Conservation (phyloP, 371 early-diverging fungal species). For the Blakeslea trispora region DNA sequence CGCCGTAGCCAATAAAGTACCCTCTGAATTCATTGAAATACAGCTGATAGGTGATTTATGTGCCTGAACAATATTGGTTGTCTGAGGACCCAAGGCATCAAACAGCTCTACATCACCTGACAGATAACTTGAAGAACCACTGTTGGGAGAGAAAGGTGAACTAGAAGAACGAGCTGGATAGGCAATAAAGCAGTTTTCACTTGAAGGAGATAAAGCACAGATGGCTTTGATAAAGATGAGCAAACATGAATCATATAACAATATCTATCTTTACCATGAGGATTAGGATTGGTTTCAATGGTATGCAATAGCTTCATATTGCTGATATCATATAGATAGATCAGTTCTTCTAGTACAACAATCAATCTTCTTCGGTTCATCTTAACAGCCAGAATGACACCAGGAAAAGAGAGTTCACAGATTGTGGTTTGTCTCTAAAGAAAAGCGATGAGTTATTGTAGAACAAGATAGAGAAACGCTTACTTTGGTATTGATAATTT, state of each 20-base stretch:
- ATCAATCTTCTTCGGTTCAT: conserved; percentile 90
- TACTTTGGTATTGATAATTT: conserved; percentile 96
- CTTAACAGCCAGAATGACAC: conserved; percentile 89
- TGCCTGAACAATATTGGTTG: conserved; percentile 90
- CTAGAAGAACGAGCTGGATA: conserved; percentile 78
- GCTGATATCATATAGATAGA: conserved; percentile 87
- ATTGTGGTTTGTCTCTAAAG: conserved; percentile 88
- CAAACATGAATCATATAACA: background rate
- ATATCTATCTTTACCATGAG: conserved; percentile 59
- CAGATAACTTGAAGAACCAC: conserved; percentile 31
- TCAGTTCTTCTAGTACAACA: conserved; percentile 90
- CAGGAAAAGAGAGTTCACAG: conserved; percentile 92
- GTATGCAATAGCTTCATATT: conserved; percentile 95
- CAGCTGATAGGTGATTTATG: conserved; percentile 91
- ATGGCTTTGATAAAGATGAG: conserved; percentile 59
- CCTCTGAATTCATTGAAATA: conserved; percentile 85
- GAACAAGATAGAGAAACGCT: background rate
- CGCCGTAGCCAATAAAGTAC: conserved; percentile 91
- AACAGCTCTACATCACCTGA: conserved; percentile 91
- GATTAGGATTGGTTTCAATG: conserved; percentile 88
- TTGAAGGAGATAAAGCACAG: conserved; percentile 91
- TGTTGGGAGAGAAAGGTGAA: conserved; percentile 46
- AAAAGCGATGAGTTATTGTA: no score
- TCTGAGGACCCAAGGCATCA: conserved; percentile 82
- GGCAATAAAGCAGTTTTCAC: conserved; percentile 92